These are phyloP conservation scores for Chamaecyparis obtusa DNA, from an alignment of 75 land plant species.

Conservation along the genomic window DNA sequence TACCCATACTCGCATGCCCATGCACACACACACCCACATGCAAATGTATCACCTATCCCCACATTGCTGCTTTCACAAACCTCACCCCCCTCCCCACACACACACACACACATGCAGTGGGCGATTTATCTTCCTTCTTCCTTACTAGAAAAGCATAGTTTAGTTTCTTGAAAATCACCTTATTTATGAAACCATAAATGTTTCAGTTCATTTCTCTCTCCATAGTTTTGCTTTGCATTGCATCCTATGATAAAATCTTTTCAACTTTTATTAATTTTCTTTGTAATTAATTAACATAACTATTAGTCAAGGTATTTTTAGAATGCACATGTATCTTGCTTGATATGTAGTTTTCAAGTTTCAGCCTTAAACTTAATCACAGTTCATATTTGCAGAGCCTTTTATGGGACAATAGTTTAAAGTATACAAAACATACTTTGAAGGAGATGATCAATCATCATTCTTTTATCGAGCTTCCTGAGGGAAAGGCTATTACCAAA, in stretches of 20 bases:
- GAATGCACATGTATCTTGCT: not conserved
- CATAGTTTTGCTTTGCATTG: not conserved
- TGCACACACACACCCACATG: not conserved
- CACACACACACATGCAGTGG: too few relatives aligned
- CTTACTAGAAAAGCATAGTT: not conserved
- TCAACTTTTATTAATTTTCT: not conserved
- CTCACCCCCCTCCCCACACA: not conserved
- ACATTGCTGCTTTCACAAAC: too few relatives aligned
- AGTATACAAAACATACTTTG: constrained; percentile 82
- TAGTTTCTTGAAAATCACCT: not conserved
- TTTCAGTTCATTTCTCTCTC: not conserved
- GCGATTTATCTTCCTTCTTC: not conserved
- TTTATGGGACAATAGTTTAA: constrained; percentile 85
- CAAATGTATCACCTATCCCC: too few relatives aligned
- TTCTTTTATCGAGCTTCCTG: constrained; percentile 72
- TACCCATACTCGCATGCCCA: not conserved
- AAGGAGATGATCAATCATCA: constrained; percentile 84
- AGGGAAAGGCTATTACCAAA: constrained; percentile 69
- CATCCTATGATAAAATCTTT: not conserved
- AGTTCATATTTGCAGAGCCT: constrained; percentile 56
- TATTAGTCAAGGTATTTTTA: constrained; percentile 6
- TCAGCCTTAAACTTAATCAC: not conserved
- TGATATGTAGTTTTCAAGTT: not conserved
- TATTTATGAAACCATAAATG: not conserved
- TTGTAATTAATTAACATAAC: not conserved